Conservation (phyloP, 495 filamentous ascomycete genomes). For the Daldinia childiae region DNA sequence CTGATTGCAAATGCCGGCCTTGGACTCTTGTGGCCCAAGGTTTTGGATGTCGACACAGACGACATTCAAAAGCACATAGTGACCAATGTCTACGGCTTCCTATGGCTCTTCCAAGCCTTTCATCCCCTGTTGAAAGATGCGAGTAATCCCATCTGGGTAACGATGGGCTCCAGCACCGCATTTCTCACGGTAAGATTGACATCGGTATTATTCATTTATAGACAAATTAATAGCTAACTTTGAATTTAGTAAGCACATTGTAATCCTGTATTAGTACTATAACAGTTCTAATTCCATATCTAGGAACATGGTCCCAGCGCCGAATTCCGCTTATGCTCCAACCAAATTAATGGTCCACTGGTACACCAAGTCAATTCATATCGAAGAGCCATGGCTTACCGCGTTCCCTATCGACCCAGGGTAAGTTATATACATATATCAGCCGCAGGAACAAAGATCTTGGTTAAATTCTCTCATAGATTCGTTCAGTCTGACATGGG, state of each 20-base stretch:
- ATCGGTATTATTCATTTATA: not conserved
- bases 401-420: constrained; percentile 48
- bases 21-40: not conserved
- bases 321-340: constrained; percentile 52
- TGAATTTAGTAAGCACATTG: not conserved
- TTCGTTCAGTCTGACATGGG: constrained; percentile 57
- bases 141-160: constrained; percentile 47
- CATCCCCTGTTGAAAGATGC: constrained; percentile 27
- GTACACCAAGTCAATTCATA: constrained; percentile 49
- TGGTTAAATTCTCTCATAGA: constrained; percentile 23
- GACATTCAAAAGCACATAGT: constrained; percentile 19
- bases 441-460: not conserved
- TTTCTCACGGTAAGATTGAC: constrained; percentile 35
- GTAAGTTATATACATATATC: constrained; percentile 5
- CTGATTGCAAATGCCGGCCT: constrained; percentile 30
- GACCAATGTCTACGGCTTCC: constrained; percentile 28
- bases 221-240: not conserved
- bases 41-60: constrained; percentile 11
- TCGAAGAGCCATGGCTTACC: constrained; percentile 50
- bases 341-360: constrained; percentile 54
- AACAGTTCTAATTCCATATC: not conserved
- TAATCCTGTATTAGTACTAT: not conserved
- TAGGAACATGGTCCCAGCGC: constrained; percentile 37
- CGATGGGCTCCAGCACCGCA: constrained; percentile 45
- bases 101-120: constrained; percentile 39